Conservation (phyloP, 768 basidiomycete species). For the Lactarius psammicola region DNA sequence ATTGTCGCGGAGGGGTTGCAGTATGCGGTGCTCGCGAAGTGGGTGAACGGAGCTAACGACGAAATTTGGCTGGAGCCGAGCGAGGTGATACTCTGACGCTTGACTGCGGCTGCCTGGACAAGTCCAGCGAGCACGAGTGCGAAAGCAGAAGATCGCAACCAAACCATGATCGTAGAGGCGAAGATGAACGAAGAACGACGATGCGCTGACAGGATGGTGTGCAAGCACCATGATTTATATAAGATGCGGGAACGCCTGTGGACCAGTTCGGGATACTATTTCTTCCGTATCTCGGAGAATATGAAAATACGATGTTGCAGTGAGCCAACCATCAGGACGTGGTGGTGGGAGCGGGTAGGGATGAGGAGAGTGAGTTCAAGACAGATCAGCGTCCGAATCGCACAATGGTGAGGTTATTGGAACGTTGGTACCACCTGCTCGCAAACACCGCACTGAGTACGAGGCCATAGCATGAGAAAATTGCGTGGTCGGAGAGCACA, state of each 20-base stretch:
- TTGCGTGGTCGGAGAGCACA: not conserved
- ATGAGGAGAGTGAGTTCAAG: not conserved
- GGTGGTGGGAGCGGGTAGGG: not conserved
- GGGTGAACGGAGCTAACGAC: slow-evolving; percentile 35
- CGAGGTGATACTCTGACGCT: slow-evolving; percentile 29
- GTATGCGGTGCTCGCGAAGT: slow-evolving; percentile 38
- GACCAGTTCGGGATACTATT: not conserved
- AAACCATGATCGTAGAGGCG: slow-evolving; percentile 2
- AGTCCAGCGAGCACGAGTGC: not conserved
- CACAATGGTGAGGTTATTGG: not conserved
- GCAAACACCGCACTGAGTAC: not conserved
- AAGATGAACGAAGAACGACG: not conserved
- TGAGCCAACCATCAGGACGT: not conserved
- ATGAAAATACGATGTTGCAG: not conserved
- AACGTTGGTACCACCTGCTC: not conserved
- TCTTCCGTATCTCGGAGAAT: not conserved
- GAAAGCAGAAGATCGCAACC: not conserved
- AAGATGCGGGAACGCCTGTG: not conserved
- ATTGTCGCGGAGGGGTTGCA: slow-evolving; percentile 33
- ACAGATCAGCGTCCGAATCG: not conserved
- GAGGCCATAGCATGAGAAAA: not conserved
- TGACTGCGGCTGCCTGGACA: not conserved
- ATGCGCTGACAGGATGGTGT: not conserved
- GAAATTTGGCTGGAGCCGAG: slow-evolving; percentile 33
- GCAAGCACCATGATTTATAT: not conserved